Base-by-base conservation (phyloP, 768 basidiomycete genomes). In the Multifurca ochricompacta region DNA sequence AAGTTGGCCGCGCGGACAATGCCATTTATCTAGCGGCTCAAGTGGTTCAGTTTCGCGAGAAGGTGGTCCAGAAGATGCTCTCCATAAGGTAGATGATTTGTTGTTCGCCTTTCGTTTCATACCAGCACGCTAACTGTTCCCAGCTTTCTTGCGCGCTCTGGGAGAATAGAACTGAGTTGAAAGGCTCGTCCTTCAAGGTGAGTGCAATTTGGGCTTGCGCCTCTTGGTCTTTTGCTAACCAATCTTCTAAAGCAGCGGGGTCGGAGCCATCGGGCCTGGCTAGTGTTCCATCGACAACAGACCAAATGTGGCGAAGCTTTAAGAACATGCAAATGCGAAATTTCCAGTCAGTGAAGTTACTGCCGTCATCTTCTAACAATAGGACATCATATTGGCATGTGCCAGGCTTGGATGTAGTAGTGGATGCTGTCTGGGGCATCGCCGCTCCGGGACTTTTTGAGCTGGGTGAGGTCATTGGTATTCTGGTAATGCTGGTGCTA, bases 21-120 rank as follows among this genome's bases (percentile, higher is more conserved):
- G 7, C 53, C 18, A 50, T 66, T 63, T 13, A 66, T 51, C 39
- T 62, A 64, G 9, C n/a, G 52, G 44, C 28, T 59, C 59, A 47
- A 64, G 54, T 0, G 56, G 18, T 5, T 42, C 18, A 1, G 60
- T 50, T 25, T 64, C 56, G 19, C n/a, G 58, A 57, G 18, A 63
- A 54, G 1, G 53, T 64, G 25, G 53, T 44, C 1, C 55, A 49
- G 48, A 63, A 64, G 21, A 67, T 48, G 13, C n/a, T 0, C 23
- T 60, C 50, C 16, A 65, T 63, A 2, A 64, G 57, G 43, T 63
- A 63, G 7, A 63, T 64, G 10, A 32, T 32, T 64, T 54, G 63
- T 39, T 67, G 64, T 30, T 64, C 53, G 7, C 64, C 62, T 48
- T 58, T 61, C 1, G 64, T 64, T 50, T 67, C 53, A 43, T 64